Base-by-base conservation (phyloP, 2,329 filamentous ascomycete genomes). In the Kalaharituber pfeilii region DNA sequence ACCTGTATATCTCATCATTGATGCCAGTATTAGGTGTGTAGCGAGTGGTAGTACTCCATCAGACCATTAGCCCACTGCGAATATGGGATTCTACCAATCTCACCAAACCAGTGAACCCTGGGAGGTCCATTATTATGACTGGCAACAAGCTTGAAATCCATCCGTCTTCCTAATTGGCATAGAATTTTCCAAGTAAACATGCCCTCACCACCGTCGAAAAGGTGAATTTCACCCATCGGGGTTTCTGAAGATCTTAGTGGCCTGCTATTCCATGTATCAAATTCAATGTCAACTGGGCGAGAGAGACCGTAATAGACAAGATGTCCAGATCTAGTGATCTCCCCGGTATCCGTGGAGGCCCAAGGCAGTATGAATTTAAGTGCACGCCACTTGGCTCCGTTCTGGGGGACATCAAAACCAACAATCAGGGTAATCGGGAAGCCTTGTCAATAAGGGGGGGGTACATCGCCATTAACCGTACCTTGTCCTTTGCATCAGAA, bases 61-160 rank as follows among this genome's bases (percentile, higher is more conserved):
- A n/a, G n/a, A n/a, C n/a, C n/a, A n/a, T n/a, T n/a, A n/a, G n/a
- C n/a, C n/a, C n/a, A n/a, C n/a, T n/a, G n/a, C n/a, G n/a, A n/a
- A n/a, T n/a, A n/a, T n/a, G 28, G n/a, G 6, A 4, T n/a, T 13
- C 15, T 13, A 15, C 6, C 15, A 49, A n/a, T 57, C 53, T 39
- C 50, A 61, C 59, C 59, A 56, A 50, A 61, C 59, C 57, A 61
- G 39, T 58, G 47, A 26, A 60, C 49, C n/a, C 49, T 39, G 24
- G 50, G 27, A 22, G 33, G 28, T 9, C 53, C 52, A 42, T 22
- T 5, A 26, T 24, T 44, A 24, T 28, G 44, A 22, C 50, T 49
- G 6, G 52, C 58, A 9, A 56, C 58, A 50, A 61, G 52, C 42
- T 61, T 56, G 33, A 61, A 61, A 42, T 61, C 57, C 57, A 58